A percentile compares a stretch with the other conserved stretches of the same genome.
These are phyloP conservation scores for Aspergillus aculeatus DNA, from an alignment of 2,329 filamentous ascomycete genomes.

Conservation along the genomic window DNA sequence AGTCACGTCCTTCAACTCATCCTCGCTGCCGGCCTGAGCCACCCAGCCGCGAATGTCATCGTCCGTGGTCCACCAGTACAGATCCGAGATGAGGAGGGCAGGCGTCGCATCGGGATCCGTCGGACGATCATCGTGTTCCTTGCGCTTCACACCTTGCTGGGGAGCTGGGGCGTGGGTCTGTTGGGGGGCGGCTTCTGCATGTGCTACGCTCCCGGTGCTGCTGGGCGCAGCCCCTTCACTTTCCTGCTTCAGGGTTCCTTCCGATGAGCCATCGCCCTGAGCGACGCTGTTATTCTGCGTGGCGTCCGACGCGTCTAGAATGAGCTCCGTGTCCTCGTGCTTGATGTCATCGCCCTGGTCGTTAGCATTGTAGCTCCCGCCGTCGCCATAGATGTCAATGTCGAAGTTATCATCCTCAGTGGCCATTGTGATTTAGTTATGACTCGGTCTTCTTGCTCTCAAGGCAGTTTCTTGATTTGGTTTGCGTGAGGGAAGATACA, in stretches of 20 bases:
- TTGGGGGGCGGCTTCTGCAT: slow-evolving; percentile 19
- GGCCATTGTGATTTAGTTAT: slow-evolving; percentile 43
- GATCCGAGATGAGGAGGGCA: slow-evolving; percentile 80
- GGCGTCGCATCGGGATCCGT: slow-evolving; percentile 61
- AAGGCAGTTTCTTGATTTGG: slow-evolving; percentile 36
- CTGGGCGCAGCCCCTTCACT: slow-evolving; percentile 27
- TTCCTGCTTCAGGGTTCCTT: slow-evolving; percentile 24
- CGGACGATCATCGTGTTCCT: slow-evolving; percentile 57
- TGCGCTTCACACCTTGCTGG: slow-evolving; percentile 62
- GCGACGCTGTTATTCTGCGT: slow-evolving; percentile 25
- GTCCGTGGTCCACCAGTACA: slow-evolving; percentile 96
- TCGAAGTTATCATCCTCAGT: slow-evolving; percentile 68
- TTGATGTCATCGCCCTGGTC: slow-evolving; percentile 47
- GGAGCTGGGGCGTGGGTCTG: slow-evolving; percentile 32
- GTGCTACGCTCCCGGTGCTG: slow-evolving; percentile 23
- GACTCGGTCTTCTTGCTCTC: slow-evolving; percentile 21
- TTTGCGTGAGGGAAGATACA: slow-evolving; percentile 41
- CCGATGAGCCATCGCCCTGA: slow-evolving; percentile 18
- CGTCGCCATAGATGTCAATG: slow-evolving; percentile 69
- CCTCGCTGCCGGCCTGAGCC: slow-evolving; percentile 73
- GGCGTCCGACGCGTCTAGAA: slow-evolving; percentile 39
- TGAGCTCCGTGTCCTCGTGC: slow-evolving; percentile 41
- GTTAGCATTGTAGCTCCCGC: slow-evolving; percentile 47
- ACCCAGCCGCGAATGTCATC: slow-evolving; percentile 91
- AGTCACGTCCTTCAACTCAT: slow-evolving; percentile 85